A percentile compares a stretch with the other conserved stretches of the same genome.
These are phyloP conservation scores for Porosira glacialis DNA, from an alignment of 352 stramenopile genomes.

Conservation along the genomic window DNA sequence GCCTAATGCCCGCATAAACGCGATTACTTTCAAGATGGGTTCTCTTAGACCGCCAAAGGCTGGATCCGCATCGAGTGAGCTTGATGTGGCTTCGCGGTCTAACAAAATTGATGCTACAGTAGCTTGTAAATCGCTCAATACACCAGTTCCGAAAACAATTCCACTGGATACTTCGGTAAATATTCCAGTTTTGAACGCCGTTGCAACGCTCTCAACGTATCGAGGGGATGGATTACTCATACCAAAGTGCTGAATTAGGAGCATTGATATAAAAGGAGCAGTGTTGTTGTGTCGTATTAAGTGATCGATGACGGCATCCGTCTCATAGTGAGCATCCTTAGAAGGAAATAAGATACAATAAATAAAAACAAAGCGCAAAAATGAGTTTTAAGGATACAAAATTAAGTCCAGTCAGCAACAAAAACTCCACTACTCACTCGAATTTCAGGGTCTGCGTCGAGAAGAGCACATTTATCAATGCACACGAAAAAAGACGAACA, in stretches of 20 bases:
- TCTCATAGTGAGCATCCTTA: slow-evolving; percentile 67
- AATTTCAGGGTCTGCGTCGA: too few relatives aligned
- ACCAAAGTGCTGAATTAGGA: slow-evolving; percentile 72
- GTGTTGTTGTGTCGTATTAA: slow-evolving; percentile 72
- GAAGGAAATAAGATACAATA: too few relatives aligned
- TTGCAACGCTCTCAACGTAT: slow-evolving; percentile 67
- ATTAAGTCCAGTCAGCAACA: too few relatives aligned
- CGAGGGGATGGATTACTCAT: slow-evolving; percentile 68
- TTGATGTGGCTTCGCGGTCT: slow-evolving; percentile 58
- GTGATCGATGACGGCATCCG: slow-evolving; percentile 68
- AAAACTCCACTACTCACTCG: too few relatives aligned
- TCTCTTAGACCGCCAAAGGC: slow-evolving; percentile 57
- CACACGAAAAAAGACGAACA: too few relatives aligned
- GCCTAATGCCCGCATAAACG: slow-evolving; percentile 59
- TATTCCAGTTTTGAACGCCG: slow-evolving; percentile 54
- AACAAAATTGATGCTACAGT: slow-evolving; percentile 73
- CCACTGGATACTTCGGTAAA: too few relatives aligned
- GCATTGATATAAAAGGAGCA: slow-evolving; percentile 68
- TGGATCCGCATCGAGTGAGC: slow-evolving; percentile 59
- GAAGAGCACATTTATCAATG: too few relatives aligned
- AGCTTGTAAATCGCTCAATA: slow-evolving; percentile 73
- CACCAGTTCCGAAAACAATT: too few relatives aligned
- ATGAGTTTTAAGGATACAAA: too few relatives aligned
- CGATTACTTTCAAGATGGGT: slow-evolving; percentile 56
- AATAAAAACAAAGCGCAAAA: too few relatives aligned